Evolutionary conservation across 306 rosid species (phyloP).

Genomic region (Gleditsia sinensis): DNA sequence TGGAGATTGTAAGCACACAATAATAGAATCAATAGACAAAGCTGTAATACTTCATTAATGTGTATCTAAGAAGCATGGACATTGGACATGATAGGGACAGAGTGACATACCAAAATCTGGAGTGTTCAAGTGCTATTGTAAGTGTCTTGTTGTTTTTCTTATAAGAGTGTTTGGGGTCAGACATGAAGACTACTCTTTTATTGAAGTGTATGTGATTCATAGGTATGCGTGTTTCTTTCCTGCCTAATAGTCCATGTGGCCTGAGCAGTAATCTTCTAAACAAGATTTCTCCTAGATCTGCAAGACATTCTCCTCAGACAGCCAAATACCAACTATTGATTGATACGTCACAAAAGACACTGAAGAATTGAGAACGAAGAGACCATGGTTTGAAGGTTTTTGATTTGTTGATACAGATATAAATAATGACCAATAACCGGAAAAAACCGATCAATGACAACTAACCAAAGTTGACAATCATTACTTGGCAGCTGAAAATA

Average conservation of each 20-base stretch:
- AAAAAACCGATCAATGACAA: background rate
- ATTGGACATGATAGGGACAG: no score
- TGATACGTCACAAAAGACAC: constrained; percentile 1
- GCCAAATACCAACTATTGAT: background rate
- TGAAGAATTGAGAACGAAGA: background rate
- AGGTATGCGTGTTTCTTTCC: constrained; percentile 3
- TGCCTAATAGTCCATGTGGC: background rate
- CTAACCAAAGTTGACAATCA: background rate
- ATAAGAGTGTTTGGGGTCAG: background rate
- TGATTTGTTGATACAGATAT: constrained; percentile 3
- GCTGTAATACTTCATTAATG: background rate
- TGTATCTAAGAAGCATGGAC: no score
- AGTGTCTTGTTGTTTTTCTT: background rate
- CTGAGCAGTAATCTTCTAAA: background rate
- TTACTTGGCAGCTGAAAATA: constrained; percentile 4
- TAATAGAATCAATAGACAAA: background rate
- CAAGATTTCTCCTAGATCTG: constrained; percentile 4
- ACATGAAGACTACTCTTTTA: background rate
- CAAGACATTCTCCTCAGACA: constrained; percentile 1
- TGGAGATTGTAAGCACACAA: background rate
- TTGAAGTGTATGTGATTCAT: background rate
- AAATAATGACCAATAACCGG: background rate
- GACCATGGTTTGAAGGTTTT: constrained; percentile 8
- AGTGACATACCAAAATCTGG: background rate
- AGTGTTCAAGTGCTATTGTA: background rate